Conservation (phyloP, 768 basidiomycete genomes). For the Glaciozyma martinii region DNA sequence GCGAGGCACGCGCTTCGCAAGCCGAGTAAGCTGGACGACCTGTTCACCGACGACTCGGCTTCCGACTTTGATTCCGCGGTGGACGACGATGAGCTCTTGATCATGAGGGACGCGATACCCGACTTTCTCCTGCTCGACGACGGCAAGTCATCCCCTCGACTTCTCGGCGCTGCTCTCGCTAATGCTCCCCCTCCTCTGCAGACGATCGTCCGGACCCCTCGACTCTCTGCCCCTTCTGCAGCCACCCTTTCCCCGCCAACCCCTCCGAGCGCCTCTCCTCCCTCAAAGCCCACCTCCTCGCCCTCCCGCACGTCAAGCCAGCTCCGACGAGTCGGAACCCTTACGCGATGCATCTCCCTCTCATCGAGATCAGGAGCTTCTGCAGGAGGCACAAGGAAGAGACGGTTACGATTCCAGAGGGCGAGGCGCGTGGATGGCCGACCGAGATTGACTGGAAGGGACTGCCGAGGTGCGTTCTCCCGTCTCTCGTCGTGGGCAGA, state of each 20-base stretch:
- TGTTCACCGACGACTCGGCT: too few relatives aligned
- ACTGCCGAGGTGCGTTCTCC: slow-evolving; percentile 10
- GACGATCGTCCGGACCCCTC: slow-evolving; percentile 6
- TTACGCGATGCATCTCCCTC: slow-evolving; percentile 14
- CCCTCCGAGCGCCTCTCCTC: slow-evolving; percentile 18
- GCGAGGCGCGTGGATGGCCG: slow-evolving; percentile 21
- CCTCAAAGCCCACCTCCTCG: slow-evolving; percentile 19
- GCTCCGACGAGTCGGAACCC: slow-evolving; percentile 11
- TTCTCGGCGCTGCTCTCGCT: too few relatives aligned
- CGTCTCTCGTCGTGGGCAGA: not conserved
- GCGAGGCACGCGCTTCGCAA: too few relatives aligned
- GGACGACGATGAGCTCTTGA: too few relatives aligned
- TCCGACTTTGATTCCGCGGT: too few relatives aligned
- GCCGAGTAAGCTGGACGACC: too few relatives aligned
- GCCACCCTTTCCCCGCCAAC: slow-evolving; percentile 8
- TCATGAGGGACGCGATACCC: too few relatives aligned
- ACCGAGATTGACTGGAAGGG: slow-evolving; percentile 12
- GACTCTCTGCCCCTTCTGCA: slow-evolving; percentile 34
- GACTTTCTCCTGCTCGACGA: too few relatives aligned
- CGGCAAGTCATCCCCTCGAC: too few relatives aligned
- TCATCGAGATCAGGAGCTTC: slow-evolving; percentile 17
- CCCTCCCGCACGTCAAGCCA: not conserved
- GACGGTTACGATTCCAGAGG: slow-evolving; percentile 20
- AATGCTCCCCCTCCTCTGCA: not conserved
- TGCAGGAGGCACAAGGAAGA: slow-evolving; percentile 31